A percentile compares a stretch with the other conserved stretches of the same genome.
Conservation (phyloP, 2,329 filamentous ascomycete genomes). For the Nemania bipapillata region DNA sequence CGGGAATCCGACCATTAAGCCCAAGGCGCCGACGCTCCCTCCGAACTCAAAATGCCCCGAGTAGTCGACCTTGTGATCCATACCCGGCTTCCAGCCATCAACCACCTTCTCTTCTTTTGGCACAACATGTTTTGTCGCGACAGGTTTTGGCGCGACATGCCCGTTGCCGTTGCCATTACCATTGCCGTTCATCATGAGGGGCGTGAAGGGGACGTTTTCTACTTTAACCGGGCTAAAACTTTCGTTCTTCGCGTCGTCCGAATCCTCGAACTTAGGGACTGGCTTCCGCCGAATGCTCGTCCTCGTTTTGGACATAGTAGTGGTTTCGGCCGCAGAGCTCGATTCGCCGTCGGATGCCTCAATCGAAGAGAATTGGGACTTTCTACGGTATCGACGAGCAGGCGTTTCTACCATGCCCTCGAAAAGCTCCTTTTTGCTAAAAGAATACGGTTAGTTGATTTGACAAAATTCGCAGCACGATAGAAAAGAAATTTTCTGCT, state of each 20-base stretch:
- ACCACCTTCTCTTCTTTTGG: constrained; percentile 51
- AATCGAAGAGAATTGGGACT: constrained; percentile 57
- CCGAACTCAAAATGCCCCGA: constrained; percentile 83
- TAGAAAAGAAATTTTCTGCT: neutral
- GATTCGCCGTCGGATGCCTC: constrained; percentile 63
- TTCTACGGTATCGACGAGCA: constrained; percentile 61
- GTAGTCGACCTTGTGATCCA: constrained; percentile 71
- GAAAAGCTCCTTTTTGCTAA: constrained; percentile 70
- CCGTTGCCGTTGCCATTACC: constrained; percentile 14
- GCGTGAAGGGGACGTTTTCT: constrained; percentile 40
- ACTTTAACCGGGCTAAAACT: constrained; percentile 48
- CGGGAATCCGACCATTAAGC: constrained; percentile 95
- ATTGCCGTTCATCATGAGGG: constrained; percentile 37
- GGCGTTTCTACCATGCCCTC: constrained; percentile 71
- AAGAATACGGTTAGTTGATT: constrained; percentile 17
- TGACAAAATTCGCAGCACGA: neutral
- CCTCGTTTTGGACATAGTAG: constrained; percentile 46
- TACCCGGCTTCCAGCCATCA: constrained; percentile 69
- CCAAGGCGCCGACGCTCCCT: constrained; percentile 79
- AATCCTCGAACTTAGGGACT: constrained; percentile 62
- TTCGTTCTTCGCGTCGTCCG: constrained; percentile 51
- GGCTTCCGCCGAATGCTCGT: constrained; percentile 60
- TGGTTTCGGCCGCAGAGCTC: constrained; percentile 59
- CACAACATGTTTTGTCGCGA: constrained; percentile 16
- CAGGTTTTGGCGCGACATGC: constrained; percentile 14